Conservation (phyloP, 2,329 filamentous ascomycete species). For the Colletotrichum lini region DNA sequence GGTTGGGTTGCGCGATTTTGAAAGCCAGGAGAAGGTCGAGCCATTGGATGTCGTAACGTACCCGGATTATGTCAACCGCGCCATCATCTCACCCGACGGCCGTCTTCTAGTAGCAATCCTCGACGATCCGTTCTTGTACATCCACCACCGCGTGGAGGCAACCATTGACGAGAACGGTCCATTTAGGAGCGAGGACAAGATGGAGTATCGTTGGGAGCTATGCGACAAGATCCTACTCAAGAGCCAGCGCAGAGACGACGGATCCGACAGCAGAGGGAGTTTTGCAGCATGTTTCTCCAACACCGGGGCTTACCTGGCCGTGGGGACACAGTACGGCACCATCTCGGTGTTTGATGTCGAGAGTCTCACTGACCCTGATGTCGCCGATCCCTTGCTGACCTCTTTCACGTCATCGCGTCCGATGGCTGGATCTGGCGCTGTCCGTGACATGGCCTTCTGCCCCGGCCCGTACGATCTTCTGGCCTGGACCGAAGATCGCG, state of each 20-base stretch:
- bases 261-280: constrained; percentile 73
- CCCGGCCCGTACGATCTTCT: constrained; percentile 91
- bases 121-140: constrained; percentile 88
- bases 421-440: constrained; percentile 79
- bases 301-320: constrained; percentile 78
- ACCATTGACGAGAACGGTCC: constrained; percentile 47
- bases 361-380: constrained; percentile 58
- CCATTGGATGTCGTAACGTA: constrained; percentile 80
- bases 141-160: constrained; percentile 74
- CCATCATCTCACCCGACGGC: constrained; percentile 93
- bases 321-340: constrained; percentile 85
- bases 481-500: constrained; percentile 93
- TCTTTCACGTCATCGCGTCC: constrained; percentile 85
- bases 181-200: constrained; percentile 45
- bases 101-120: constrained; percentile 85
- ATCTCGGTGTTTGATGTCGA: constrained; percentile 81
- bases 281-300: constrained; percentile 85
- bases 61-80: constrained; percentile 91
- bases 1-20: constrained; percentile 79
- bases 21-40: constrained; percentile 60
- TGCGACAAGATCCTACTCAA: constrained; percentile 69
- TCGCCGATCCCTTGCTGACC: constrained; percentile 76
- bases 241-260: constrained; percentile 69
- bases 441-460: constrained; percentile 93
- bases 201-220: constrained; percentile 64